Evolutionary conservation across 2,329 filamentous ascomycete genomes (phyloP).

Genomic region (Coccinonectria pachysandricola): DNA sequence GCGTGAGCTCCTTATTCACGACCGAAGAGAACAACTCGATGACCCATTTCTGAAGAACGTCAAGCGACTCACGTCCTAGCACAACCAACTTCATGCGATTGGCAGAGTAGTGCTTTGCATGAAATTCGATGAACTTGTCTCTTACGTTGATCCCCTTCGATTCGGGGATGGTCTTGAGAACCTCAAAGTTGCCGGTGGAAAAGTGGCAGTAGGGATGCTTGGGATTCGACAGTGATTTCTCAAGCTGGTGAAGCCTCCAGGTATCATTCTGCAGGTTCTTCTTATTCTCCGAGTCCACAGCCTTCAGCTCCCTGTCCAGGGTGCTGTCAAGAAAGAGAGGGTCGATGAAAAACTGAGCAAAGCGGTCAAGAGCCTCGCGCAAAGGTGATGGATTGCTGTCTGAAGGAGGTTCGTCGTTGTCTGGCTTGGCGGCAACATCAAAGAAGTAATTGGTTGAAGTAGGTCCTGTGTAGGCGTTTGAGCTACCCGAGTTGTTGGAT

Average conservation of each 20-base stretch:
- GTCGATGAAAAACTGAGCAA: conserved; percentile 87
- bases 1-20: conserved; percentile 67
- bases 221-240: conserved; percentile 79
- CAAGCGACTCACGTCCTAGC: conserved; percentile 69
- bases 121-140: conserved; percentile 87
- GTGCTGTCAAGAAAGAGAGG: conserved; percentile 80
- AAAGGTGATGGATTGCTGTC: conserved; percentile 50
- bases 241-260: conserved; percentile 80
- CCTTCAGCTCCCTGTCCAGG: conserved; percentile 74
- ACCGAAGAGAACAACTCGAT: conserved; percentile 73
- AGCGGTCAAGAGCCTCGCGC: conserved; percentile 77
- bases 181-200: conserved; percentile 79
- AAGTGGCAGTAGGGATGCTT: conserved; percentile 86
- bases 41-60: conserved; percentile 76
- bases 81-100: conserved; percentile 91
- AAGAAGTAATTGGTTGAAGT: conserved; percentile 98
- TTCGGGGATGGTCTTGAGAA: conserved; percentile 73
- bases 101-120: conserved; percentile 80
- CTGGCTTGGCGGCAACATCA: conserved; percentile 75
- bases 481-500: conserved; percentile 78
- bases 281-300: conserved; percentile 94
- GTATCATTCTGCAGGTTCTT: conserved; percentile 89
- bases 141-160: conserved; percentile 72
- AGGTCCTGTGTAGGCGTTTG: conserved; percentile 87
- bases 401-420: conserved; percentile 46